phyloP scores from a whole-genome alignment of 208 protist species.

The Crithidia bombi region DNA sequence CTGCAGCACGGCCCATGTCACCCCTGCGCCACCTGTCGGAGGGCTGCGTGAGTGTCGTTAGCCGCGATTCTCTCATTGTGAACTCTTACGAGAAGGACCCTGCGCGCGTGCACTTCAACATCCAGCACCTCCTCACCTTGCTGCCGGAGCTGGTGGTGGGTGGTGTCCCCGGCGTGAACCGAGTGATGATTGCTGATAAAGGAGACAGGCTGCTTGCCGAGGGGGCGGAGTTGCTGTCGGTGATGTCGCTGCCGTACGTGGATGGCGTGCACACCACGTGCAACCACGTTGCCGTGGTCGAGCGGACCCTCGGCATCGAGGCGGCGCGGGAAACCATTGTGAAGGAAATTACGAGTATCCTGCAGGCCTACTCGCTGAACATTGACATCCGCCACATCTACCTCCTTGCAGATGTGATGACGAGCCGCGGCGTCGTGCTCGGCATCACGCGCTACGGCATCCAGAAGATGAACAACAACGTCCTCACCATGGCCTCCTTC shows the following conservation, averaged over 20 bases:
- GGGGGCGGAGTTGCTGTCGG: constrained; percentile 89
- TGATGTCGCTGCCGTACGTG: constrained; percentile 97
- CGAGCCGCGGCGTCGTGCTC: constrained; percentile 96
- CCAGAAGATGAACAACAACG: constrained; percentile 98
- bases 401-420: constrained; percentile 99
- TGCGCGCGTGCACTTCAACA: constrained; percentile 67
- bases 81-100: constrained; percentile 63
- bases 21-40: constrained; percentile 91
- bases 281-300: constrained; percentile 98
- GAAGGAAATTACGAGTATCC: constrained; percentile 96
- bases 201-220: constrained; percentile 92
- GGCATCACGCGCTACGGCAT: constrained; percentile 99
- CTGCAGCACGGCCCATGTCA: constrained; percentile 72
- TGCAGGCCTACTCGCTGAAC: constrained; percentile 96
- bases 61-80: constrained; percentile 70
- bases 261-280: constrained; percentile 88
- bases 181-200: constrained; percentile 95
- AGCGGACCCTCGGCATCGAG: constrained; percentile 98
- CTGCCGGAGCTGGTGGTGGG: constrained; percentile 93
- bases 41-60: constrained; percentile 69
- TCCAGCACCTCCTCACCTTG: constrained; percentile 87
- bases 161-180: constrained; percentile 94
- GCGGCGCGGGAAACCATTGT: constrained; percentile 97
- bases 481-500: constrained; percentile 99
- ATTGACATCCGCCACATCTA: constrained; percentile 98